These are phyloP conservation scores for Alternaria metachromatica DNA, from an alignment of 2,329 filamentous ascomycete genomes.

Conservation along the genomic window DNA sequence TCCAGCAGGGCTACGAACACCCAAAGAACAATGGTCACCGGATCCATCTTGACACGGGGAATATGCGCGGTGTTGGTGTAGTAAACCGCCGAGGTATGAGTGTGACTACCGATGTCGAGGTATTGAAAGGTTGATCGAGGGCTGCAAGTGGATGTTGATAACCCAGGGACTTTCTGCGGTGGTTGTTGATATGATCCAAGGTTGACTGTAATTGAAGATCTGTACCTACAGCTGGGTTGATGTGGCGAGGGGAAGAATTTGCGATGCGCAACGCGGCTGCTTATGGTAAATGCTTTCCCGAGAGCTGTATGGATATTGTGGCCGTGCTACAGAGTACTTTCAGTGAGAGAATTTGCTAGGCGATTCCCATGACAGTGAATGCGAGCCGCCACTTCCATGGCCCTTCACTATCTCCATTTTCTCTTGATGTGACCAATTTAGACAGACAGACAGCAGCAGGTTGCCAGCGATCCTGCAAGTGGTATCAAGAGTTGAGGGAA, in stretches of 20 bases:
- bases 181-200: not conserved
- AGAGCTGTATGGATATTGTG: not conserved
- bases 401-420: not conserved
- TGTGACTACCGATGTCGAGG: not conserved
- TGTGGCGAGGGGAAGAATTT: not conserved
- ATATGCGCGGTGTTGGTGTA: not conserved
- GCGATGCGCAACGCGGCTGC: not conserved
- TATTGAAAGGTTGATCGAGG: not conserved
- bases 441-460: not conserved
- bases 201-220: not conserved
- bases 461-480: not conserved
- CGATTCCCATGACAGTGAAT: not conserved
- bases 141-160: not conserved
- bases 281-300: not conserved
- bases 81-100: not conserved
- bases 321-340: not conserved
- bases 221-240: not conserved
- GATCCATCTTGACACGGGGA: not conserved
- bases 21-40: not conserved
- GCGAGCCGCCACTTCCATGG: not conserved
- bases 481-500: not conserved
- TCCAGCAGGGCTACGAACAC: constrained; percentile 1
- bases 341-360: not conserved
- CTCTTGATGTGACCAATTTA: not conserved
- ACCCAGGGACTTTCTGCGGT: not conserved